Evolutionary conservation across 148 eudicot genomes (phyloP), one percentile per base, ranked within the genome.

Genomic region (Vaccinium corymbosum): DNA sequence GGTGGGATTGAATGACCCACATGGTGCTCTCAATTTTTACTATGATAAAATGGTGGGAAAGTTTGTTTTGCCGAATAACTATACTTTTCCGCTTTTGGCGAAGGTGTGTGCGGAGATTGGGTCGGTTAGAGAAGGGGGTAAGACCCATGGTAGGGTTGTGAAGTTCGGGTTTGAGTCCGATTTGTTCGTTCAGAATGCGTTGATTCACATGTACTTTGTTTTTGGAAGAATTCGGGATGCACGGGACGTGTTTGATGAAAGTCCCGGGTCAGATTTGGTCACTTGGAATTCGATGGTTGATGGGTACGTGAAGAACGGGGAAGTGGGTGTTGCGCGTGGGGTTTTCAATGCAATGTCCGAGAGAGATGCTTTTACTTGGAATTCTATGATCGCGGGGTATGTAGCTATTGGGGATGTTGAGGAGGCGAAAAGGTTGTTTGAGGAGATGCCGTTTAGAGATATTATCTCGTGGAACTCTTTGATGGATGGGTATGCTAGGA

Each of bases 261-360:
- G 85, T 71, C 76, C 79, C 82, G 85, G 79, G 4, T 89, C 83
- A 12, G 95, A 92, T 88, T 64, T 90, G 87, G 92, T 90, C 66
- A 86, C 88, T 61, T 90, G 91, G 92, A 92, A 92, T 84, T 84
- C 87, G 11, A 91, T 92, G 92, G 86, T 92, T 84, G 90, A 89
- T 85, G 92, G 93, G 83, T 91, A 86, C 75, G 91, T 89, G 84
- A 89, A 89, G 87, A 90, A 90, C 61, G 90, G 92, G 77, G 85
- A 84, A 48, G 81, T 89, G 68, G 85, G 53, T 49, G 32, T 75
- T 80, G 91, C 94, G 4, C 88, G 86, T 15, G 5, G 77, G 19
- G 8, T 90, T 82, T 90, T 92, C 32, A 86, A 90, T 85, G 88
- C 87, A 81, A 92, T 90, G 90, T 81, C 49, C 16, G 92, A 90